Percentiles rank a stretch among this genome's conserved stretches.
Evolutionary conservation across 306 rosid species (phyloP).

Genomic region (Vicia sativa): DNA sequence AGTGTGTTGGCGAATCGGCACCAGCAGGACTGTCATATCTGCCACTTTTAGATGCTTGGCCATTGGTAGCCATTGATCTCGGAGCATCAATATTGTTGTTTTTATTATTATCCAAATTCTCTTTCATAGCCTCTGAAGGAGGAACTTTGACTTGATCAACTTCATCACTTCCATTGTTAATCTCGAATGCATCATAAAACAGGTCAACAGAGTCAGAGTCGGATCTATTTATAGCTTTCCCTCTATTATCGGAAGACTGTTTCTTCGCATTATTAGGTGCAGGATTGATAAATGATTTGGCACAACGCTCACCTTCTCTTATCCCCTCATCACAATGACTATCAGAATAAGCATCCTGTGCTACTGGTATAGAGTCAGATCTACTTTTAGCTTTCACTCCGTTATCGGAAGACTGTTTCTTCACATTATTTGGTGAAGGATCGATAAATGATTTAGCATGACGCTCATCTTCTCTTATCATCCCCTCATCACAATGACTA

Average conservation of each 20-base stretch:
- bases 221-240: constrained; percentile 44
- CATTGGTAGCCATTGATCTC: constrained; percentile 44
- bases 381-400: constrained; percentile 46
- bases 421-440: constrained; percentile 46
- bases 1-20: constrained; percentile 57
- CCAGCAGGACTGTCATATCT: constrained; percentile 40
- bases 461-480: constrained; percentile 29
- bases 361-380: constrained; percentile 42
- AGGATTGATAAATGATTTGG: constrained; percentile 36
- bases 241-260: constrained; percentile 49
- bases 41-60: constrained; percentile 43
- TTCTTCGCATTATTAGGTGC: constrained; percentile 47
- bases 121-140: constrained; percentile 39
- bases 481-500: constrained; percentile 36
- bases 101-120: constrained; percentile 39
- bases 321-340: constrained; percentile 36
- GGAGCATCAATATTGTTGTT: constrained; percentile 35
- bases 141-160: constrained; percentile 43
- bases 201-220: constrained; percentile 47
- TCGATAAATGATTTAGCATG: constrained; percentile 35
- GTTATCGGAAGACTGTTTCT: constrained; percentile 47
- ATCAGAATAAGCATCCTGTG: constrained; percentile 35
- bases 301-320: constrained; percentile 34
- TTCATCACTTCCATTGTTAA: constrained; percentile 50
- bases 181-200: constrained; percentile 55